Conservation (phyloP, 495 filamentous ascomycete species). For the Tuber brumale region DNA sequence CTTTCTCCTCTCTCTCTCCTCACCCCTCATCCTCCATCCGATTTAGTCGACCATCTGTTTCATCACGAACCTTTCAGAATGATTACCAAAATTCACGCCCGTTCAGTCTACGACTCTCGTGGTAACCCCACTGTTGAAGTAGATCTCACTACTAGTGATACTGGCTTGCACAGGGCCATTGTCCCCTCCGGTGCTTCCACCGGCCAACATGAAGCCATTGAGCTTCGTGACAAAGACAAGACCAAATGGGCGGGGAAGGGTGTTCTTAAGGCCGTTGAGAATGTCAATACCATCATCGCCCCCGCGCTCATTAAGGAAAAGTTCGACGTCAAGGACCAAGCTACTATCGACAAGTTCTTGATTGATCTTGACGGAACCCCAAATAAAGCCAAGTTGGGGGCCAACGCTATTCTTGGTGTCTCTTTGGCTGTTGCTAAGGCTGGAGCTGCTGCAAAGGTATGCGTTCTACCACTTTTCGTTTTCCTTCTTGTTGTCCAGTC, state of each 20-base stretch:
- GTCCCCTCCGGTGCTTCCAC: slow-evolving; percentile 97
- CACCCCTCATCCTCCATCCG: neutral
- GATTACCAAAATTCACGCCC: slow-evolving; percentile 97
- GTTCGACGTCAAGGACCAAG: slow-evolving; percentile 96
- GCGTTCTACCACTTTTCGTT: slow-evolving; percentile 18
- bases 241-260: slow-evolving; percentile 93
- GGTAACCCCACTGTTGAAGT: slow-evolving; percentile 64
- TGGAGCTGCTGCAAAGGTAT: slow-evolving; percentile 89
- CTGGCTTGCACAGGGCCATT: slow-evolving; percentile 95
- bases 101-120: slow-evolving; percentile 98
- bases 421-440: slow-evolving; percentile 95
- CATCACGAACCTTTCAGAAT: slow-evolving; percentile 57
- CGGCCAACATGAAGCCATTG: slow-evolving; percentile 94
- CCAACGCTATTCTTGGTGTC: slow-evolving; percentile 98
- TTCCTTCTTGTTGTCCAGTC: neutral
- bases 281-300: slow-evolving; percentile 90
- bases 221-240: slow-evolving; percentile 99
- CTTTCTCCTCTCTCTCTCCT: slow-evolving; percentile 7
- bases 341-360: slow-evolving; percentile 84
- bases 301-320: slow-evolving; percentile 87
- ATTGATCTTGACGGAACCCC: slow-evolving; percentile 90
- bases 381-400: slow-evolving; percentile 97
- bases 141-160: slow-evolving; percentile 83
- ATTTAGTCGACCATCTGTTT: neutral
- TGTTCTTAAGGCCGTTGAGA: slow-evolving; percentile 89